phyloP scores from a whole-genome alignment of 176 grass and related monocot species.

The Bolboschoenus planiculmis region DNA sequence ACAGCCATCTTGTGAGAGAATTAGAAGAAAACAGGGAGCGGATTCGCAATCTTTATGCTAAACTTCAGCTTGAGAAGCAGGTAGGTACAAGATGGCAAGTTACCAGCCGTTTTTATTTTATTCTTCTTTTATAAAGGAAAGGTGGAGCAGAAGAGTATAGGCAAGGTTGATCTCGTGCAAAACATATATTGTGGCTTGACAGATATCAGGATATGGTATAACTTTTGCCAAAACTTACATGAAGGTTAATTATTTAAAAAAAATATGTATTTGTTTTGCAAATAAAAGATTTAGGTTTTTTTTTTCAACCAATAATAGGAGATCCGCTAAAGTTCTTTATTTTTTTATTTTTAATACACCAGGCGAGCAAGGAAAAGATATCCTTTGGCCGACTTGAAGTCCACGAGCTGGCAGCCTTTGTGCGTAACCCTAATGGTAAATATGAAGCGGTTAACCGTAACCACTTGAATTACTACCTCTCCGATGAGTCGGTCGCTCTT shows the following conservation, averaged over 20 bases:
- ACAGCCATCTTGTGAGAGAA: constrained; percentile 47
- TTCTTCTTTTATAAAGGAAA: background rate
- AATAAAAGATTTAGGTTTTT: background rate
- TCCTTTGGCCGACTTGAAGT: constrained; percentile 76
- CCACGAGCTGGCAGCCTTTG: constrained; percentile 69
- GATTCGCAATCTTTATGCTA: constrained; percentile 52
- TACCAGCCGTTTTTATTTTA: background rate
- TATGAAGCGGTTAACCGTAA: constrained; percentile 77
- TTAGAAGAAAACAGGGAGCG: constrained; percentile 74
- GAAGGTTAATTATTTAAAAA: background rate
- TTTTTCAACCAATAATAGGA: background rate
- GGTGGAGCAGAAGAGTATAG: background rate
- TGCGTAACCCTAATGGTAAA: constrained; percentile 57
- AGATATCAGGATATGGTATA: background rate
- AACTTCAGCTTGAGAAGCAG: constrained; percentile 91
- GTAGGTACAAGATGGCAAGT: constrained; percentile 29
- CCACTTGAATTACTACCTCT: constrained; percentile 77
- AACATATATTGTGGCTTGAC: background rate
- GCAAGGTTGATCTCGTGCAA: background rate
- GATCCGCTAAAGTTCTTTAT: background rate
- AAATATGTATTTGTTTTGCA: background rate
- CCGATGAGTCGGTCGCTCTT: constrained; percentile 80
- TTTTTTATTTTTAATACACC: background rate
- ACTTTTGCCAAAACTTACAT: background rate
- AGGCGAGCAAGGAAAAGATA: constrained; percentile 96